These are phyloP conservation scores for Coemansia sp. DNA, from an alignment of 192 early-diverging fungal genomes.

Conservation along the genomic window DNA sequence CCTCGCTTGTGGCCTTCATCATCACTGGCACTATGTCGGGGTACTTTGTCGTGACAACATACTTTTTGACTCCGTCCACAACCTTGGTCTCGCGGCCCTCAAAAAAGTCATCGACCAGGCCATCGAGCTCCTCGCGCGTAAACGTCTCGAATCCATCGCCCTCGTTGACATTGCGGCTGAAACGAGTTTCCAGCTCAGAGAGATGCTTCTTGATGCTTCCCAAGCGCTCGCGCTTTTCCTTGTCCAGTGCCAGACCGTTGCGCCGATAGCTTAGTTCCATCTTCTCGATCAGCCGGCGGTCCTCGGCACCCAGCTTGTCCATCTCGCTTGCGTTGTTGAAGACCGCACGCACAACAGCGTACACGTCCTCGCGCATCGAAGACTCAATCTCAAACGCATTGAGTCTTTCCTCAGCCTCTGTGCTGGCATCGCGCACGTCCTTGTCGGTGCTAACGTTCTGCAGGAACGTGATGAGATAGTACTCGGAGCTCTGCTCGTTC, in stretches of 20 bases:
- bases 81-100: constrained; percentile 59
- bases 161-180: constrained; percentile 70
- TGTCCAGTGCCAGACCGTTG: constrained; percentile 69
- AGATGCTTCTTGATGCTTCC: constrained; percentile 62
- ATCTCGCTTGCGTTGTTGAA: constrained; percentile 53
- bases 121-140: constrained; percentile 65
- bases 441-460: constrained; percentile 58
- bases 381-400: constrained; percentile 68
- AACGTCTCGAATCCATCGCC: constrained; percentile 58
- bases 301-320: constrained; percentile 59
- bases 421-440: constrained; percentile 66
- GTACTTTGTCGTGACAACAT: constrained; percentile 73
- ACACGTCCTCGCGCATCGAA: constrained; percentile 66
- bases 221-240: constrained; percentile 61
- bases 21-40: constrained; percentile 57
- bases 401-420: constrained; percentile 61
- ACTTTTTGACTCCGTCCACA: constrained; percentile 64
- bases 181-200: constrained; percentile 66
- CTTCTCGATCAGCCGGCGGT: constrained; percentile 68
- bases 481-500: constrained; percentile 38
- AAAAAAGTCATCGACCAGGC: constrained; percentile 72
- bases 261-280: constrained; percentile 66
- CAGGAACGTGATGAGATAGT: constrained; percentile 40
- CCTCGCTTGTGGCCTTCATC: constrained; percentile 55
- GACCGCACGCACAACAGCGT: constrained; percentile 57